A percentile compares a stretch with the other conserved stretches of the same genome.
Conservation (phyloP, 169 alveolate genomes). For the Cytauxzoon felis region DNA sequence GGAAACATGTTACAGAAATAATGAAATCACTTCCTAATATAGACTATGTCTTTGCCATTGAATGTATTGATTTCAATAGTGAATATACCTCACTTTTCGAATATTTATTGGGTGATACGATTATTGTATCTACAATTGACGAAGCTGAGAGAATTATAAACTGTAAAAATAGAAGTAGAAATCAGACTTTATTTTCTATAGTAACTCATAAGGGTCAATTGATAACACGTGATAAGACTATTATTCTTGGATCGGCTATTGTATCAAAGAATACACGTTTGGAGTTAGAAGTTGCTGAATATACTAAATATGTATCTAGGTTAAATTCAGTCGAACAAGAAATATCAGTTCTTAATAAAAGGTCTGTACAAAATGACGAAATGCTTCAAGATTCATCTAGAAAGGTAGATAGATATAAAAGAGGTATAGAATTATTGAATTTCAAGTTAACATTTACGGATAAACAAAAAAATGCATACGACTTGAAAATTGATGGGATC, state of each 20-base stretch:
- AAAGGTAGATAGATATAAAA: conserved; percentile 21
- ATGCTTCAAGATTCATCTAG: neutral
- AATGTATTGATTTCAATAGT: conserved; percentile 27
- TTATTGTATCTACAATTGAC: conserved; percentile 35
- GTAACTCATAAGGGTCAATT: conserved; percentile 55
- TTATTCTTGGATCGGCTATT: conserved; percentile 31
- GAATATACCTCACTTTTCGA: conserved; percentile 29
- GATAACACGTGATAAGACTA: conserved; percentile 55
- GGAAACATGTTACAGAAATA: conserved; percentile 6
- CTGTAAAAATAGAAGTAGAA: neutral
- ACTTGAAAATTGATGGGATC: conserved; percentile 3
- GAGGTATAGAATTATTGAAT: conserved; percentile 16
- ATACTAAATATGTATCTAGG: conserved; percentile 3
- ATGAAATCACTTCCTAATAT: conserved; percentile 5
- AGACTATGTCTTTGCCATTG: conserved; percentile 39
- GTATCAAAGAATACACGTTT: conserved; percentile 20
- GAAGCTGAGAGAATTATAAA: conserved; percentile 41
- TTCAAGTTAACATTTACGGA: conserved; percentile 33
- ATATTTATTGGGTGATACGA: conserved; percentile 50
- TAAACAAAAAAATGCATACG: conserved; percentile 30
- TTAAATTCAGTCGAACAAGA: conserved; percentile 47
- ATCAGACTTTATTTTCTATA: conserved; percentile 7
- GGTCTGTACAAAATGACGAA: conserved; percentile 1
- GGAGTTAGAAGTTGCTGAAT: conserved; percentile 55
- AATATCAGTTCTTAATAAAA: neutral